Evolutionary conservation across 164 flowering plant genomes (phyloP), one percentile per base, ranked within the genome.

Genomic region (Vitis amurensis): DNA sequence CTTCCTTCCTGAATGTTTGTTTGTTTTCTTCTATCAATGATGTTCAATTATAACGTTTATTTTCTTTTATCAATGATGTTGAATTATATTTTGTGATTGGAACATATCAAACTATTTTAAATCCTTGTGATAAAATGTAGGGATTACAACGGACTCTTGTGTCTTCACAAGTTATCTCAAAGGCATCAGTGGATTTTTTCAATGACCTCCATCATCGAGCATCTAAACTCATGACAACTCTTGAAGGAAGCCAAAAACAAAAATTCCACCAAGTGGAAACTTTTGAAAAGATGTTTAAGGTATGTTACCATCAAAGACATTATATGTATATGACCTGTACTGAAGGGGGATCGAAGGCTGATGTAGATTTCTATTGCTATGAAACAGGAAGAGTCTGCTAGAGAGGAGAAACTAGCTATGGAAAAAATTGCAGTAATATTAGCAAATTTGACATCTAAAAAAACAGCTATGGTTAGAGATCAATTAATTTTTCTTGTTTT

Each of bases 381-480:
- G 76, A 64, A 50, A 73, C 85, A 93, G 98, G 95, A 93, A 67
- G 86, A 86, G 72, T 87, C 93, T 73, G 81, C 82, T 9, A 84
- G 71, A 74, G 95, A 93, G 68, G 93, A 93, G 78, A 81, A 86
- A 74, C 74, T 73, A 64, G 92, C 95, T 16, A 68, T 88, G 73
- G 87, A 87, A 73, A 84, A 85, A 67, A 86, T 91, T 77, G 83
- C 89, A 47, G 77, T 49, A 49, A 86, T 88, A 74, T 71, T 91
- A 66, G 82, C 82, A 44, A 71, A 62, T 49, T 66, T 89, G 75
- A 88, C 87, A 37, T 66, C 82, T 17, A 90, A 82, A 73, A 91
- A 77, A 78, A 73, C 82, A 59, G 68, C 81, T 55, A 82, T 87
- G 82, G 93, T 91, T n/a, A 52, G 77, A 37, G 44, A 37, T 69